Percentiles rank a stretch among this genome's conserved stretches.
Conservation (phyloP, 352 stramenopile genomes). For the Globisporangium abappressorium region DNA sequence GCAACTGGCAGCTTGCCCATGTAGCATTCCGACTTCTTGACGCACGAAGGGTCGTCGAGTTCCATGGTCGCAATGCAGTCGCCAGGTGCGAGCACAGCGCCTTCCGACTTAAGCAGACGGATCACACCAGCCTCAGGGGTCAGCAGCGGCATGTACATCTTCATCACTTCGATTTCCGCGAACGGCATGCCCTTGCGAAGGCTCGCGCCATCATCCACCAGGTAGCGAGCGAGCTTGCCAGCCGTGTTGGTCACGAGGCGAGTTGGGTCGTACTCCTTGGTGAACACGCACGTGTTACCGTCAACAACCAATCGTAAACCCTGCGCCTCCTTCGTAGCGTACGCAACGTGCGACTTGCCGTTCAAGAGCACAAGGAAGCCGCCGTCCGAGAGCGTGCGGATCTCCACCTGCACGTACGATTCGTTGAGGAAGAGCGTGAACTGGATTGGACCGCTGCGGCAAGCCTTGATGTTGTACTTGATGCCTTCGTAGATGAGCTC, state of each 20-base stretch:
- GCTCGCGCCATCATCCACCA: slow-evolving; percentile 95
- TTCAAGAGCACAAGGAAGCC: slow-evolving; percentile 97
- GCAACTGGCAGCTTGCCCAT: slow-evolving; percentile 64
- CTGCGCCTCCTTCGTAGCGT: slow-evolving; percentile 91
- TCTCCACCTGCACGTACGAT: slow-evolving; percentile 91
- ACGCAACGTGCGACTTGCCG: slow-evolving; percentile 96
- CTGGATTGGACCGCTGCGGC: slow-evolving; percentile 86
- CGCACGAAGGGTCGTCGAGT: slow-evolving; percentile 97
- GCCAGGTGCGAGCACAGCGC: slow-evolving; percentile 92
- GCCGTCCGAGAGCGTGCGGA: slow-evolving; percentile 96
- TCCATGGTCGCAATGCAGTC: slow-evolving; percentile 97
- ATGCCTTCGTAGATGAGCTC: slow-evolving; percentile 99
- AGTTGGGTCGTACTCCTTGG: slow-evolving; percentile 99
- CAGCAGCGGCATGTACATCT: slow-evolving; percentile 99
- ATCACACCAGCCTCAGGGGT: slow-evolving; percentile 96
- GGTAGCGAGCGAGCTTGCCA: slow-evolving; percentile 98
- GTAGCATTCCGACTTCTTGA: slow-evolving; percentile 93
- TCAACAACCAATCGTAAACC: slow-evolving; percentile 93
- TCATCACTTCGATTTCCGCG: slow-evolving; percentile 98
- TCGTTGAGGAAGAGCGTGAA: slow-evolving; percentile 91
- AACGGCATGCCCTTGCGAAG: slow-evolving; percentile 84
- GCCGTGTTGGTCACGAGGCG: slow-evolving; percentile 97
- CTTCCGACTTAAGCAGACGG: slow-evolving; percentile 95
- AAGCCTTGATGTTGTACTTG: slow-evolving; percentile 97
- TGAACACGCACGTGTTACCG: slow-evolving; percentile 96